A percentile compares a stretch with the other conserved stretches of the same genome.
Evolutionary conservation across 108 stramenopile genomes (phyloP).

Genomic region (Pseudonitzschia pungens): DNA sequence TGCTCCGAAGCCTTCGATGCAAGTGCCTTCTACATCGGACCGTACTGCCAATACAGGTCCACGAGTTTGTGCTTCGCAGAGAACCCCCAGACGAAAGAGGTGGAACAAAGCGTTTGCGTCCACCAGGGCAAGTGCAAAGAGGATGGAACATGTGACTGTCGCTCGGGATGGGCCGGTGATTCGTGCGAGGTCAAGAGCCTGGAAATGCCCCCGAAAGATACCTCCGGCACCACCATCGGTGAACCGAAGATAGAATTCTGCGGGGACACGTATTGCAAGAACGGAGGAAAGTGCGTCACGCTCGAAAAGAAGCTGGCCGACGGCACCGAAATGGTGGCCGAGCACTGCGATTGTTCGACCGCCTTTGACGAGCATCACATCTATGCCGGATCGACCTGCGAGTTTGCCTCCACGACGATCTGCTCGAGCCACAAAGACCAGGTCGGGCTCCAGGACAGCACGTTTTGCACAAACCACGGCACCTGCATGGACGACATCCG

Average conservation of each 20-base stretch:
- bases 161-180: conserved; percentile 34
- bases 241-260: conserved; percentile 3
- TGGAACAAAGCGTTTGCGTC: conserved; percentile 2
- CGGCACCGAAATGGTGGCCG: neutral
- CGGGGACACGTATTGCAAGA: conserved; percentile 44
- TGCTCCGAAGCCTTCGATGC: conserved; percentile 23
- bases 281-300: conserved; percentile 41
- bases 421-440: conserved; percentile 2
- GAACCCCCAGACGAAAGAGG: neutral
- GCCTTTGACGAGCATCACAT: conserved; percentile 31
- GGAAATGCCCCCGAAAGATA: no score
- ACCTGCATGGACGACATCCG: conserved; percentile 25
- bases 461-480: conserved; percentile 51
- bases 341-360: conserved; percentile 48
- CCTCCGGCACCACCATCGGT: no score
- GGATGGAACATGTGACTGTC: conserved; percentile 36
- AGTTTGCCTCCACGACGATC: conserved; percentile 35
- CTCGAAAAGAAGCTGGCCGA: neutral
- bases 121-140: conserved; percentile 5
- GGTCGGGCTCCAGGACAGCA: conserved; percentile 1
- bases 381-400: conserved; percentile 31
- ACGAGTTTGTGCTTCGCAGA: conserved; percentile 15
- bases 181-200: conserved; percentile 36
- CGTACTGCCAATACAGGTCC: conserved; percentile 38
- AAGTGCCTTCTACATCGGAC: conserved; percentile 17